phyloP scores from a whole-genome alignment of 768 basidiomycete genomes.

The Naematelia aurantialba region DNA sequence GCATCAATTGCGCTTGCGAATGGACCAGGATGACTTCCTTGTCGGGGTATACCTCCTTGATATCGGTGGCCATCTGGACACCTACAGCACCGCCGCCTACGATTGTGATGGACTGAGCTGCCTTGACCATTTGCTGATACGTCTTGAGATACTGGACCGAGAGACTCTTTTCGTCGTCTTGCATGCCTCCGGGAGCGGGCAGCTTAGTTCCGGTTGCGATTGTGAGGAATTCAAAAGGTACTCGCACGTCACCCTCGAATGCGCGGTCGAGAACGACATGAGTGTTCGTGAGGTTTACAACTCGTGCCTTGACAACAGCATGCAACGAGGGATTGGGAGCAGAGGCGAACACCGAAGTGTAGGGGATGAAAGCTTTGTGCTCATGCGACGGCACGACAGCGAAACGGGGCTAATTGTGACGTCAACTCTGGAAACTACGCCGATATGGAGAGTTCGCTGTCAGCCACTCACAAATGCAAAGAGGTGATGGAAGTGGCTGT shows the following conservation, averaged over 20 bases:
- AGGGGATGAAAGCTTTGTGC: conserved; percentile 6
- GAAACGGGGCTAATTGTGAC: not conserved
- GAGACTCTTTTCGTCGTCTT: not conserved
- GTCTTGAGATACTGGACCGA: not conserved
- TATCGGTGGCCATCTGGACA: conserved; percentile 3
- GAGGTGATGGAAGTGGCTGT: conserved; percentile 7
- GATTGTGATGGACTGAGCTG: not conserved
- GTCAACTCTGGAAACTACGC: not conserved
- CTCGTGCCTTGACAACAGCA: not conserved
- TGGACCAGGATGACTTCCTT: conserved; percentile 4
- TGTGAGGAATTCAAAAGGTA: conserved; percentile 1
- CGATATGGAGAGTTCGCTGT: not conserved
- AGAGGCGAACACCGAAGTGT: not conserved
- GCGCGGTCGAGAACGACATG: not conserved
- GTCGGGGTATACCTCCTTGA: conserved; percentile 6
- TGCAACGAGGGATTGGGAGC: not conserved
- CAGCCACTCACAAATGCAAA: conserved; percentile 1
- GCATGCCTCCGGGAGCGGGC: not conserved
- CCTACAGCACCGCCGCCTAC: conserved; percentile 3
- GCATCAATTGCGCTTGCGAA: not conserved
- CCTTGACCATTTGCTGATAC: not conserved
- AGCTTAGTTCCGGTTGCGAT: not conserved
- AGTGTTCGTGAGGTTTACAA: not conserved
- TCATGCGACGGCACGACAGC: conserved; percentile 1
- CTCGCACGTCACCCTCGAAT: not conserved